Conservation (phyloP, 2,329 filamentous ascomycete species). For the Aphanoascus verrucosus region DNA sequence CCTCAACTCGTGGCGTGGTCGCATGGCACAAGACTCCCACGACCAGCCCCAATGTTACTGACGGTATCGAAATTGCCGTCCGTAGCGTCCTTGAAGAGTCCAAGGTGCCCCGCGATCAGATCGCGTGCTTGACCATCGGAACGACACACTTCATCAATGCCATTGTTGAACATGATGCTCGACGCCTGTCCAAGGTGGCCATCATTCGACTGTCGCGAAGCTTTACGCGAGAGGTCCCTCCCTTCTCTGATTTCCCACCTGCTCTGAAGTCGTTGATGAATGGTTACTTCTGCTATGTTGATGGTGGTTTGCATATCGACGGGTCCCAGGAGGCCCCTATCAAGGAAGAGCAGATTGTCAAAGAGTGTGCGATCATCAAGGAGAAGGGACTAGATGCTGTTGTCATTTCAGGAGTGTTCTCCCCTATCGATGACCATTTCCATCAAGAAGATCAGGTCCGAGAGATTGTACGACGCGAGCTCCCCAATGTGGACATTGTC, state of each 20-base stretch:
- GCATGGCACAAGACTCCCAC: conserved; percentile 30
- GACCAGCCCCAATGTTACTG: conserved; percentile 33
- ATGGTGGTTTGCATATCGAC: conserved; percentile 41
- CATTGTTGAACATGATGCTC: conserved; percentile 41
- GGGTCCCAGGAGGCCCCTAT: conserved; percentile 35
- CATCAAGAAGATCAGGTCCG: conserved; percentile 44
- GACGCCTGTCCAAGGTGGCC: conserved; percentile 42
- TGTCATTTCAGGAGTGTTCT: conserved; percentile 49
- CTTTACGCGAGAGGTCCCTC: conserved; percentile 41
- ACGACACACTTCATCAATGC: conserved; percentile 46
- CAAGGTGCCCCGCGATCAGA: conserved; percentile 23
- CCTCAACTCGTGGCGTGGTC: conserved; percentile 22
- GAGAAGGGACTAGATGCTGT: conserved; percentile 37
- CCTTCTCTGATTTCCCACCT: conserved; percentile 41
- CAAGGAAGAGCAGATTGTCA: conserved; percentile 36
- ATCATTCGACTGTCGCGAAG: conserved; percentile 42
- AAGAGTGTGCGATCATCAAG: conserved; percentile 36
- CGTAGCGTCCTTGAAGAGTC: conserved; percentile 28
- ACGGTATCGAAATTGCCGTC: conserved; percentile 33
- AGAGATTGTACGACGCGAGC: conserved; percentile 39
- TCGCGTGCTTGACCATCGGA: conserved; percentile 41
- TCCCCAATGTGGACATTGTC: conserved; percentile 41
- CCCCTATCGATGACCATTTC: conserved; percentile 46
- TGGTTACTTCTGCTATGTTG: conserved; percentile 39
- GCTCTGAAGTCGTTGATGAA: conserved; percentile 38